Evolutionary conservation across 2,329 filamentous ascomycete genomes (phyloP), one percentile per base, ranked within the genome.

Genomic region (Exophiala sideris): DNA sequence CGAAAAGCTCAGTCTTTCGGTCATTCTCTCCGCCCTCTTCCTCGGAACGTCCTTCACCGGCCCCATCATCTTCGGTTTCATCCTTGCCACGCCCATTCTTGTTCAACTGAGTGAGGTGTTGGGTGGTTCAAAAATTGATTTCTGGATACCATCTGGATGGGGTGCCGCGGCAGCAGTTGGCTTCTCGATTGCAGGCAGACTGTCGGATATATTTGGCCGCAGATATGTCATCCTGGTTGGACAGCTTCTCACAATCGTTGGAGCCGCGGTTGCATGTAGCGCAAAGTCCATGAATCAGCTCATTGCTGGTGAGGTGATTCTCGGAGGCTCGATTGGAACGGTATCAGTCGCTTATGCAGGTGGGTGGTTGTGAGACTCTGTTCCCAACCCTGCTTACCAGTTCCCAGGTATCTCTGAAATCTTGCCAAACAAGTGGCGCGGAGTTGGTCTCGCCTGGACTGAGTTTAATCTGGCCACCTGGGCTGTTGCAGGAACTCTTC

Each of bases 161-260:
- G 56, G 48, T n/a, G 56, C 56, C 5, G 57, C 57, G 4, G 54
- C 54, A 5, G 54, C 53, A 2, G 54, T 56, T 16, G 53, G 54
- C 3, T 59, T 54, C 20, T 54, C 57, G 5, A 49, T 59, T 24
- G 57, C 54, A 48, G 57, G 57, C 39, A 50, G 53, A 21, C 39
- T 59, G 11, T 57, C 57, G 5, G 57, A 59, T n/a, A 35, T 59
- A 16, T 57, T 59, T 34, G 57, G 57, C 20, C 54, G 57, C 16
- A 47, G 54, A 54, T 54, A 57, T 52, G 54, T 59, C 21, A 59
- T 57, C 14, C 54, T 59, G 18, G 50, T 52, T n/a, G 57, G 57
- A 12, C 57, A 57, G 16, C 29, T 59, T 5, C 50, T 59, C 11
- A 59, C 57, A 10, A 41, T 58, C 21, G 20, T 58, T 29, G 56